Base-by-base conservation (phyloP, 2,329 filamentous ascomycete genomes). In the Epichloe gansuensis region DNA sequence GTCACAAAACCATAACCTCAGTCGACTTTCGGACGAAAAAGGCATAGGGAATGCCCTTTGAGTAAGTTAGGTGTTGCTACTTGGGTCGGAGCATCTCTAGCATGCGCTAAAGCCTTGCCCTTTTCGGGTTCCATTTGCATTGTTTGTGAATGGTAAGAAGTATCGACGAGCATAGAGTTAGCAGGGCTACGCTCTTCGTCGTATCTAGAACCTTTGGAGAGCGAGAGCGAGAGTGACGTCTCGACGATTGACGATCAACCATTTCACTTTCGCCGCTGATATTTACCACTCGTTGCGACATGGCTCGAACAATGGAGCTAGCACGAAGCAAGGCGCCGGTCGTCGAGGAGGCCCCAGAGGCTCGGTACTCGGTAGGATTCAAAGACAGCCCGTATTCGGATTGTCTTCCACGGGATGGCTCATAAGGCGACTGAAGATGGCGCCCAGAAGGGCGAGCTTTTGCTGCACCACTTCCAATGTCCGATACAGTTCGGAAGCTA, bases 221-320 rank as follows among this genome's bases (percentile, higher is more conserved):
- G 59, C 65, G 80, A 66, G 71, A 85, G 66, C 72, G 80, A 66
- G 71, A 85, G 66, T 72, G 83, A 73, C 73, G 72, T 47, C 81
- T 76, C 43, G 81, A 77, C 25, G 83, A 76, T 50, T 80, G 82
- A 56, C 86, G 82, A 65, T 95, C 89, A 15, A 91, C 75, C 21
- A 88, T 72, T 60, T 96, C 88, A 4, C 85, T 85, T 62, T 97
- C 93, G 64, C 95, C 95, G 69, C 90, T 95, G 61, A 98, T 80
- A 64, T 97, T 97, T 63, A 98, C 93, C 52, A 98, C 91, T 73
- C 93, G 88, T 71, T 96, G 91, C 35, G 94, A 97, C 82, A 98
- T 95, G 56, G 82, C 82, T 58, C 86, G 80, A 68, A 91, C 81
- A 60, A 90, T 88, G 8, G 86, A 88, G 45, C 86, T 81, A 55